Conservation (phyloP, 2,329 filamentous ascomycete species). For the Ploettnerulaceae sp. region DNA sequence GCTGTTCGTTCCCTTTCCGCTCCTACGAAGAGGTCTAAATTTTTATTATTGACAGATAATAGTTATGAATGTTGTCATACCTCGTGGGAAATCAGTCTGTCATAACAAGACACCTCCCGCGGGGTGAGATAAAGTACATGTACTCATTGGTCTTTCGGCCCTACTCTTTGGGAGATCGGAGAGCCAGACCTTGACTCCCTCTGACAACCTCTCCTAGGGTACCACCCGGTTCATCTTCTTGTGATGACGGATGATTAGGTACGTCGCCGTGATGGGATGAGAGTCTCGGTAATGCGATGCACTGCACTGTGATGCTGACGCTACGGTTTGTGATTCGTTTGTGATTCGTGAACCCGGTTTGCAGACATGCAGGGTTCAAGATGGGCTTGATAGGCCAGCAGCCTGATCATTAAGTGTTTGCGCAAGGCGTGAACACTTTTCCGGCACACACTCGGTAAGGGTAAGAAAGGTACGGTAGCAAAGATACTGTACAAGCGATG, state of each 20-base stretch:
- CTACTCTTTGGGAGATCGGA: slow-evolving; percentile 1
- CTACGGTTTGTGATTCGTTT: slow-evolving; percentile 15
- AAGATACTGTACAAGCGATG: background rate
- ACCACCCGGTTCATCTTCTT: slow-evolving; percentile 7
- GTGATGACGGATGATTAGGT: slow-evolving; percentile 6
- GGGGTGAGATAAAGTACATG: slow-evolving; percentile 2
- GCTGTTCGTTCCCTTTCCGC: too few species aligned
- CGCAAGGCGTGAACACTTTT: slow-evolving; percentile 5
- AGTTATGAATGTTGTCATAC: background rate
- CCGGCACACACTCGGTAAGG: slow-evolving; percentile 14
- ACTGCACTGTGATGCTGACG: slow-evolving; percentile 1
- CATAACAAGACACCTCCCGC: slow-evolving; percentile 4
- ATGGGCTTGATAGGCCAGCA: slow-evolving; percentile 8
- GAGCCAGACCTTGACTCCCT: background rate
- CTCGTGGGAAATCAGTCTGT: slow-evolving; percentile 4
- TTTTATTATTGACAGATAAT: background rate
- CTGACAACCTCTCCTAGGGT: slow-evolving; percentile 3
- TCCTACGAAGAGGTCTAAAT: too few species aligned
- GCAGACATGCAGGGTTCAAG: slow-evolving; percentile 9
- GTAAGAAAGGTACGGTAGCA: background rate
- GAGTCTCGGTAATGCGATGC: slow-evolving; percentile 1
- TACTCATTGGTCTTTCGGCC: slow-evolving; percentile 6
- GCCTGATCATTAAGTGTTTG: slow-evolving; percentile 1
- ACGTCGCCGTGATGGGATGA: background rate
- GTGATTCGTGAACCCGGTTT: slow-evolving; percentile 17